Base-by-base conservation (phyloP, 306 rosid species). In the Rubus idaeus region DNA sequence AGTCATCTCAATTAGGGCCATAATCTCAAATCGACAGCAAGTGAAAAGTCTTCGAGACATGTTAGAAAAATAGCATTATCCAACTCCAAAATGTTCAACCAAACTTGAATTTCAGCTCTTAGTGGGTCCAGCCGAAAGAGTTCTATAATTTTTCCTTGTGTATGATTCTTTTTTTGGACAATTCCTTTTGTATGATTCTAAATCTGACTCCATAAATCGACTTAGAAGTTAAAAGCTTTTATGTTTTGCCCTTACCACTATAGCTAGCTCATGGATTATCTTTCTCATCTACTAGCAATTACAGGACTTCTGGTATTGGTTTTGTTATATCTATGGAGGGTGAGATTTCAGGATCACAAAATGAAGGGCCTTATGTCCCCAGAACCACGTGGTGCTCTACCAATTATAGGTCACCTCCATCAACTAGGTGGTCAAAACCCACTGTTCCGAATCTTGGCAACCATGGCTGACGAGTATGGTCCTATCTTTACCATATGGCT, bases 391-490 rank as follows among this genome's bases (percentile, higher is more conserved):
- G 84, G 83, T 66, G 85, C 82, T 53, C 60, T 88, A 14, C 89
- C 92, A 13, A 21, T 90, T 20, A 75, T 90, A 35, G 96, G 92
- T 17, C 92, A 90, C 70, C 88, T 90, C 58, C 92, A 79, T 69
- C 77, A 84, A 13, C 71, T 88, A 11, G 74, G 79, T 40, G 30
- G 18, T 45, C 23, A 40, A 16, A 77, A 5, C 17, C 89, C 88
- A 16, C 66, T 85, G 5, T 83, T 77, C 60, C 61, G 81, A 71
- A 85, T 57, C 64, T 65, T 90, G 21, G 91, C 82, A 37, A 46
- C 79, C 21, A 60, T 84, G 5, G 88, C 88, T 4, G 88, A 86
- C 12, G 88, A 83, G n/a, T 62, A 84, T 53, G 92, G 95, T 4
- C 86, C 89, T 0, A 83, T 84, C 81, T 90, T 90, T 81, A 70